Percentiles rank a stretch among this genome's conserved stretches.
Conservation (phyloP, 78 protist genomes). For the Pelomyxa schiedti region DNA sequence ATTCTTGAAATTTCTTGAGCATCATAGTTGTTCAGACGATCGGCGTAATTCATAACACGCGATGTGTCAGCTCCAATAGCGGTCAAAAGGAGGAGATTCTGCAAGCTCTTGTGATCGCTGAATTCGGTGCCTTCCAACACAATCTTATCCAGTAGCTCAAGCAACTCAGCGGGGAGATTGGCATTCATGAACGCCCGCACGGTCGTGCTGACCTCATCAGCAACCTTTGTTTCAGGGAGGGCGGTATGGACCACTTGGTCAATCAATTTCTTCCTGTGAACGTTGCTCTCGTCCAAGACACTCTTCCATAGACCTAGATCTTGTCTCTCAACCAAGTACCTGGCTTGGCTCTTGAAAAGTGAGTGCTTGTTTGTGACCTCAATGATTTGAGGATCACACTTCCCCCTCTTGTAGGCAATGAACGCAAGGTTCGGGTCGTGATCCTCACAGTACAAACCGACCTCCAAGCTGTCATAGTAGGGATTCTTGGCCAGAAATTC, state of each 20-base stretch:
- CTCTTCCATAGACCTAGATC: conserved; percentile 93
- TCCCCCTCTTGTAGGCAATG: conserved; percentile 78
- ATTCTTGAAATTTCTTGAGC: conserved; percentile 90
- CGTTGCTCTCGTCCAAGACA: conserved; percentile 83
- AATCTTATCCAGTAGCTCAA: conserved; percentile 97
- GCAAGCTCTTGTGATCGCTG: conserved; percentile 82
- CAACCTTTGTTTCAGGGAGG: conserved; percentile 80
- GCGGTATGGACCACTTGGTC: conserved; percentile 95
- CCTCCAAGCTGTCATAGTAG: conserved; percentile 72
- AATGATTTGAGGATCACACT: conserved; percentile 91
- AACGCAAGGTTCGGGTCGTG: conserved; percentile 95
- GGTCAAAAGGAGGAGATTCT: conserved; percentile 96
- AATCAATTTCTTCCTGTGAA: conserved; percentile 55
- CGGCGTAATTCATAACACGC: conserved; percentile 92
- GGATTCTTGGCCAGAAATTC: conserved; percentile 84
- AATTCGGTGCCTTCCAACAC: conserved; percentile 86
- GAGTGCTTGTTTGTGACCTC: conserved; percentile 85
- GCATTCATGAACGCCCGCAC: conserved; percentile 98
- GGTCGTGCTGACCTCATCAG: conserved; percentile 88
- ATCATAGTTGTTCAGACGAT: conserved; percentile 92
- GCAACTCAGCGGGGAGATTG: conserved; percentile 93
- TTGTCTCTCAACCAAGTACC: conserved; percentile 88
- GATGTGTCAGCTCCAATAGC: conserved; percentile 91
- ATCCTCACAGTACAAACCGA: conserved; percentile 95
- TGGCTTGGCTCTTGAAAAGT: conserved; percentile 94